A percentile compares a stretch with the other conserved stretches of the same genome.
Evolutionary conservation across 495 filamentous ascomycete genomes (phyloP).

Genomic region (Aspergillus kassunensis): DNA sequence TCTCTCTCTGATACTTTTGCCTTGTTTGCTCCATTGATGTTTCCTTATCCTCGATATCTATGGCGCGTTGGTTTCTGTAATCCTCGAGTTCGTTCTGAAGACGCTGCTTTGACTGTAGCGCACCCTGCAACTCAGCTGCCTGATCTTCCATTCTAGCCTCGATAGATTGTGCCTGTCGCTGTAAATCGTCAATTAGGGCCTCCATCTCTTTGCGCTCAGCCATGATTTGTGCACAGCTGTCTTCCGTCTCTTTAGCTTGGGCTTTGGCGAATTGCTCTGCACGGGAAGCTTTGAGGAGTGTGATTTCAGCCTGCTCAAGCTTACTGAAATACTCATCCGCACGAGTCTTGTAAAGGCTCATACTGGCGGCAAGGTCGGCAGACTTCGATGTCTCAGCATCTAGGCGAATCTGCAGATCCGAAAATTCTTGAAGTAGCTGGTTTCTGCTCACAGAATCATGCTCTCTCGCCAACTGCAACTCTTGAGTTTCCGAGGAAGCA

Average conservation of each 20-base stretch:
- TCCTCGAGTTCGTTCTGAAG: constrained; percentile 98
- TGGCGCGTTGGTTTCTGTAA: constrained; percentile 89
- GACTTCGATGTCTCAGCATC: constrained; percentile 85
- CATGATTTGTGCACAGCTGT: constrained; percentile 84
- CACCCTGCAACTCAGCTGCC: constrained; percentile 80
- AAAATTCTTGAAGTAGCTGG: constrained; percentile 87
- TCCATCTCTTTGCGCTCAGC: constrained; percentile 91
- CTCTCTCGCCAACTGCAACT: constrained; percentile 69
- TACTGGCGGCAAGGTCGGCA: constrained; percentile 75
- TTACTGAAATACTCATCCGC: constrained; percentile 98
- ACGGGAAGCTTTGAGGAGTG: constrained; percentile 84
- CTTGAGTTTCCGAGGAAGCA: constrained; percentile 75
- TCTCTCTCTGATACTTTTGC: constrained; percentile 94
- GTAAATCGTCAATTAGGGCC: constrained; percentile 80
- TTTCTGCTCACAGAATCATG: constrained; percentile 79
- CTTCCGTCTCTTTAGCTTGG: constrained; percentile 85
- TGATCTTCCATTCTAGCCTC: constrained; percentile 93
- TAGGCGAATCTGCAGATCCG: constrained; percentile 89
- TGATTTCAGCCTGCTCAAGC: constrained; percentile 94
- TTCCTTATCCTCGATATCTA: constrained; percentile 96
- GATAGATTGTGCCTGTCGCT: constrained; percentile 80
- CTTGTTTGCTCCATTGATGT: constrained; percentile 94
- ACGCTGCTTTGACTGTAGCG: constrained; percentile 86
- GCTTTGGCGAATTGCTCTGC: constrained; percentile 92
- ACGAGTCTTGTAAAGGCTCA: constrained; percentile 86